phyloP scores from a whole-genome alignment of 2,329 filamentous ascomycete species.

The Fusarium albidum region DNA sequence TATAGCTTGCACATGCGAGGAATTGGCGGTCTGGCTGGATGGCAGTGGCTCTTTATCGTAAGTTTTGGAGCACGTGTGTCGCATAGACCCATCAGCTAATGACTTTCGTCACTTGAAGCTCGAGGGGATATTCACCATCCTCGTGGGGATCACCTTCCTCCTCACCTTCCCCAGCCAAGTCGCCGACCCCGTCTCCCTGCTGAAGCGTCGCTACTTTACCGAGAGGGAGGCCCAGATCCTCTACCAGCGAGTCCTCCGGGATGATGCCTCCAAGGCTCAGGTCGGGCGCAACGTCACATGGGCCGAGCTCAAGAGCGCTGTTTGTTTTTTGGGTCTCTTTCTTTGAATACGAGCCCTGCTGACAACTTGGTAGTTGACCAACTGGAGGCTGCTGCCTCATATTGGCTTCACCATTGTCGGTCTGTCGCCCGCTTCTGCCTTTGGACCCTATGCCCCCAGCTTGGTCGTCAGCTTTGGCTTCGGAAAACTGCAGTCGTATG shows the following conservation, averaged over 20 bases:
- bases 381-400: constrained; percentile 47
- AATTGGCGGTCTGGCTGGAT: constrained; percentile 62
- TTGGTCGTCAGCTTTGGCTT: constrained; percentile 46
- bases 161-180: constrained; percentile 42
- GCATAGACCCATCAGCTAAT: not conserved
- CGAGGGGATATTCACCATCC: constrained; percentile 46
- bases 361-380: constrained; percentile 39
- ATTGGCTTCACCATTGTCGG: constrained; percentile 41
- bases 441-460: constrained; percentile 18
- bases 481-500: constrained; percentile 33
- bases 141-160: constrained; percentile 44
- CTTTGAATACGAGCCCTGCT: not conserved
- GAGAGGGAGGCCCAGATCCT: constrained; percentile 46
- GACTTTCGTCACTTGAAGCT: constrained; percentile 30
- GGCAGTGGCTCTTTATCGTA: constrained; percentile 70
- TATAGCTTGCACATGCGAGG: constrained; percentile 19
- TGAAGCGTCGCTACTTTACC: constrained; percentile 42
- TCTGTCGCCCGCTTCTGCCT: constrained; percentile 40
- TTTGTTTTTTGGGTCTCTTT: constrained; percentile 38
- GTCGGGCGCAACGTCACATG: constrained; percentile 37
- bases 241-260: constrained; percentile 37
- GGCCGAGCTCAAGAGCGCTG: constrained; percentile 43
- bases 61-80: not conserved
- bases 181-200: constrained; percentile 39
- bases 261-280: constrained; percentile 43